These are phyloP conservation scores for Brassica cretica DNA, from an alignment of 345 rosid species.

Conservation along the genomic window DNA sequence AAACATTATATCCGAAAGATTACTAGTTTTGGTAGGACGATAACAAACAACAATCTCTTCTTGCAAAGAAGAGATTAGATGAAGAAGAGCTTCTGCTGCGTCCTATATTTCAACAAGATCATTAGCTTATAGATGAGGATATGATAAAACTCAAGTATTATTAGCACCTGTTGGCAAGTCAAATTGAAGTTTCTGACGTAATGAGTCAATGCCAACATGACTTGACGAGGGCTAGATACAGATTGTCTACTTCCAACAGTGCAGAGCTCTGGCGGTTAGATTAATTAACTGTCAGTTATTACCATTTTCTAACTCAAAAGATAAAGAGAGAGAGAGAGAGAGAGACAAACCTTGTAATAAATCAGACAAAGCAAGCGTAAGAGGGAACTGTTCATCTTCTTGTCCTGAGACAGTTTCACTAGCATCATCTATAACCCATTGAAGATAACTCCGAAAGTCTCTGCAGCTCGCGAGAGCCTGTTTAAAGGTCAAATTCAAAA, in stretches of 20 bases:
- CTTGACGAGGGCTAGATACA: slow-evolving; percentile 59
- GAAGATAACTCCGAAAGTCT: slow-evolving; percentile 60
- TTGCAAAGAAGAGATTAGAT: slow-evolving; percentile 71
- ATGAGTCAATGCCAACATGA: slow-evolving; percentile 68
- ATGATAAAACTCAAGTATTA: not conserved
- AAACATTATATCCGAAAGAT: slow-evolving; percentile 49
- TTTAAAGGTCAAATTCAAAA: not conserved
- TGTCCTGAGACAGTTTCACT: slow-evolving; percentile 27
- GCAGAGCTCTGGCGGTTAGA: slow-evolving; percentile 48
- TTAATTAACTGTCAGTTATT: not conserved
- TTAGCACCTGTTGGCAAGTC: slow-evolving; percentile 76
- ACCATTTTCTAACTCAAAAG: not conserved
- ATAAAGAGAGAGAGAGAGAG: not conserved
- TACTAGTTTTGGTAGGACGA: slow-evolving; percentile 43
- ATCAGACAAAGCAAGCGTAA: slow-evolving; percentile 60
- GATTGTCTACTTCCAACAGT: slow-evolving; percentile 40
- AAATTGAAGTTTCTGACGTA: slow-evolving; percentile 65
- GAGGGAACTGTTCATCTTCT: slow-evolving; percentile 55
- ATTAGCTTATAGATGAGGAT: slow-evolving; percentile 16
- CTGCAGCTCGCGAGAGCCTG: slow-evolving; percentile 87
- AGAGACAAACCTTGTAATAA: slow-evolving; percentile 52
- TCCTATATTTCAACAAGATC: slow-evolving; percentile 49
- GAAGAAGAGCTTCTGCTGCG: slow-evolving; percentile 92
- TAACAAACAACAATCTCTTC: slow-evolving; percentile 65
- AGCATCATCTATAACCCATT: slow-evolving; percentile 55